Conservation (phyloP, 75 land plant genomes). For the Pinus taeda region DNA sequence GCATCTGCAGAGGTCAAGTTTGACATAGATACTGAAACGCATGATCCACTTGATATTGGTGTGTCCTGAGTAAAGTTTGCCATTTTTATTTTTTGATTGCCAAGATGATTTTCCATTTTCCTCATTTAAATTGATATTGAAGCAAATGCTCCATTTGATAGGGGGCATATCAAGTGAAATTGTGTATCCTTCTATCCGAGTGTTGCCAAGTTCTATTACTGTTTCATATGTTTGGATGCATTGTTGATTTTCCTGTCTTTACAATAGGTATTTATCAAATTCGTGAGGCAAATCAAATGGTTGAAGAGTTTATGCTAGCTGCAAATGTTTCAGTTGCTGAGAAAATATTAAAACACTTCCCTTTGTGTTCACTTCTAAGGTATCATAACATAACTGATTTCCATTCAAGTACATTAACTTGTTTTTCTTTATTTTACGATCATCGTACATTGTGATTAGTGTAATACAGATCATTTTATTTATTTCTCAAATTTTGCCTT, state of each 20-base stretch:
- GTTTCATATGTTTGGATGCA: neutral
- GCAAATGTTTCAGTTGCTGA: constrained; percentile 98
- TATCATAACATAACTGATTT: constrained; percentile 12
- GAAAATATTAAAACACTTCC: constrained; percentile 80
- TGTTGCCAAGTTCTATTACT: neutral
- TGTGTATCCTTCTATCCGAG: neutral
- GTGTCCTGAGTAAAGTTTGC: constrained; percentile 7
- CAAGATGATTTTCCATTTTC: neutral
- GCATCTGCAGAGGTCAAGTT: constrained; percentile 99
- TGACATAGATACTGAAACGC: constrained; percentile 97
- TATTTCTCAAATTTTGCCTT: neutral
- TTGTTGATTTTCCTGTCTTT: constrained; percentile 5
- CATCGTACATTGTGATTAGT: neutral
- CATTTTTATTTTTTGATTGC: neutral
- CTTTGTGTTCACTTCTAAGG: constrained; percentile 85
- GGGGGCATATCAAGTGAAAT: neutral
- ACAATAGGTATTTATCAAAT: constrained; percentile 95
- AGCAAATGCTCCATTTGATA: neutral
- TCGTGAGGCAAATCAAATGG: constrained; percentile 97
- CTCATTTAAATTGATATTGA: neutral
- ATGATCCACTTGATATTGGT: constrained; percentile 99
- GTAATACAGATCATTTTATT: neutral
- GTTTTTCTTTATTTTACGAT: too few relatives aligned
- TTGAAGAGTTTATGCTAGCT: constrained; percentile 99
- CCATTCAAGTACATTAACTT: neutral